Conservation (phyloP, 345 rosid genomes). For the Rubroshorea leprosula region DNA sequence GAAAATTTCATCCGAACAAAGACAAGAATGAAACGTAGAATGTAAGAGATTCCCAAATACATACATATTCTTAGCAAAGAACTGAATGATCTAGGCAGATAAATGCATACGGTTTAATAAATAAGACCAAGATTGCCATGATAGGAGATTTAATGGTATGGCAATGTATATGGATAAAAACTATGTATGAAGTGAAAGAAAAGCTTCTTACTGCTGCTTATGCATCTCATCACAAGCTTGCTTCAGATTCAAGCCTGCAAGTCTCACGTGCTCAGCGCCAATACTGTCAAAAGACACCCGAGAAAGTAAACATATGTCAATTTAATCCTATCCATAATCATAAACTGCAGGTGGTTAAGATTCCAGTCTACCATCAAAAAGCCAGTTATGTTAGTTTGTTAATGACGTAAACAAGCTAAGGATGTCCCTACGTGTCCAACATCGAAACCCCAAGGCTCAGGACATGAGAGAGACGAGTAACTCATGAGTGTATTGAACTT, state of each 20-base stretch:
- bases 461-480: not conserved
- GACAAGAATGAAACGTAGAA: not conserved
- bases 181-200: not conserved
- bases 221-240: conserved; percentile 31
- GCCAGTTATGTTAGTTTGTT: not conserved
- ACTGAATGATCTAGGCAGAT: conserved; percentile 1
- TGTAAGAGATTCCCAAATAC: not conserved
- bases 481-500: too few relatives aligned
- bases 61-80: not conserved
- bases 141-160: conserved; percentile 3
- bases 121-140: not conserved
- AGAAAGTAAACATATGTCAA: too few relatives aligned
- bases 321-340: not conserved
- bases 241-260: conserved; percentile 31
- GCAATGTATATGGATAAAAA: conserved; percentile 4
- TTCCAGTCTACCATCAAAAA: not conserved
- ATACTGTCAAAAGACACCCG: conserved; percentile 26
- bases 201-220: conserved; percentile 23
- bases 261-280: conserved; percentile 44
- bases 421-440: not conserved
- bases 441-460: not conserved
- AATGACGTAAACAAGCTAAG: not conserved
- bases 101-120: conserved; percentile 4
- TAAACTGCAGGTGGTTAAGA: not conserved
- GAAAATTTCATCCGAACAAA: not conserved